Base-by-base conservation (phyloP, 2,329 filamentous ascomycete species). In the Chaetomium globosum region DNA sequence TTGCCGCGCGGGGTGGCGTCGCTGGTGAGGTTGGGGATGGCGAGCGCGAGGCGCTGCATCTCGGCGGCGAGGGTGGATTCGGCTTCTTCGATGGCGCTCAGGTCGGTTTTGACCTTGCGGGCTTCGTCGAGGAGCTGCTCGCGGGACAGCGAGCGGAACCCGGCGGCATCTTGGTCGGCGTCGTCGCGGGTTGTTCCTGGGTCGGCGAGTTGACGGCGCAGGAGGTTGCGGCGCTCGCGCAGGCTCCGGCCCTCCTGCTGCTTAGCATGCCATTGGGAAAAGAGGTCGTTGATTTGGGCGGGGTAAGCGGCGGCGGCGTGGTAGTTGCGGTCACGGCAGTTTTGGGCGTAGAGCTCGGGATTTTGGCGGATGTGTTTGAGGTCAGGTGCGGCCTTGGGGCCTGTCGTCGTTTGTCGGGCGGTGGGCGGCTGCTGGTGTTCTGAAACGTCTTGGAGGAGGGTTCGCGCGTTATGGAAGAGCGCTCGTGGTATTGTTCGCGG, bases 331-430 rank as follows among this genome's bases (percentile, higher is more conserved):
- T 93, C 89, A 66, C 89, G 76, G 78, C 92, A 96, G 74, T 96
- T 98, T 70, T 89, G 82, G 71, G 90, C 85, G 81, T 97, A 91
- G 19, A 96, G 83, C 16, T 89, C 86, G 19, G 90, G 87, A 77
- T 96, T 91, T 74, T 92, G 85, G 65, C 93, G 93, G 76, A 99
- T 97, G 79, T 95, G 89, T 76, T 92, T 94, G 75, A 96, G 84
- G 79, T 97, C 90, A 70, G 96, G 84, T 55, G 85, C 85, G 30
- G 91, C 87, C 75, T 92, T 94, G 12, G 92, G 93, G 16, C 91
- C 93, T 60, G 85, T 88, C 1, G 89, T 82, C 4, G 90, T 90
- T 48, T 88, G 83, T 13, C 53, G 59, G 10, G 26, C 23, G 4
- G 61, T 26, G 9, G 61, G 13, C 10, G 61, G 57, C 31, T 56